phyloP scores from a whole-genome alignment of 2,329 filamentous ascomycete genomes.

The Talaromyces verruculosus region DNA sequence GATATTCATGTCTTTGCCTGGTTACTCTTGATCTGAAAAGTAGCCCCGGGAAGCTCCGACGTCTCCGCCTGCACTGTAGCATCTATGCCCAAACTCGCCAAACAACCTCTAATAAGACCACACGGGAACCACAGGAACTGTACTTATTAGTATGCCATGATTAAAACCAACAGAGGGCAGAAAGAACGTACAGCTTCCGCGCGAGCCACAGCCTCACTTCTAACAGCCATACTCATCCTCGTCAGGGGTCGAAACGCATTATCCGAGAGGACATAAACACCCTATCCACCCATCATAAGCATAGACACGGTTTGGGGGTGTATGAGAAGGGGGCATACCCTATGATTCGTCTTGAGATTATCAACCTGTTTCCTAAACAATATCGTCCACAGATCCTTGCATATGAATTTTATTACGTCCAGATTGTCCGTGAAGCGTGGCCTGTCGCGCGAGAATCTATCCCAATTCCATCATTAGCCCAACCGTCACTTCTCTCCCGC shows the following conservation, averaged over 20 bases:
- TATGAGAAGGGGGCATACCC: conserved; percentile 50
- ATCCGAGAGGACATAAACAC: conserved; percentile 94
- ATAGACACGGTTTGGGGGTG: not conserved
- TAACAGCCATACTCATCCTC: conserved; percentile 81
- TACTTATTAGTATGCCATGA: not conserved
- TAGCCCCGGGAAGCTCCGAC: conserved; percentile 78
- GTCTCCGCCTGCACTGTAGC: conserved; percentile 91
- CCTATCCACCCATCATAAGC: conserved; percentile 49
- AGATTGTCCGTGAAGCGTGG: conserved; percentile 89
- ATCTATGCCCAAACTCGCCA: conserved; percentile 86
- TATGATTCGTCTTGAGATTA: conserved; percentile 96
- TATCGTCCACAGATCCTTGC: conserved; percentile 95
- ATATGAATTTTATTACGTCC: conserved; percentile 96
- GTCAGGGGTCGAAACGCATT: conserved; percentile 84
- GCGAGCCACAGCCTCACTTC: conserved; percentile 68
- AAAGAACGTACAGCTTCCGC: conserved; percentile 67
- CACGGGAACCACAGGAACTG: conserved; percentile 97
- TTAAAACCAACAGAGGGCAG: not conserved
- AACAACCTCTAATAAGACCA: conserved; percentile 84
- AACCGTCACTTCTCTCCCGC: not conserved
- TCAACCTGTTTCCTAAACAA: conserved; percentile 97
- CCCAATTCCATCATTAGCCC: not conserved
- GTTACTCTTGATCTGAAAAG: conserved; percentile 92
- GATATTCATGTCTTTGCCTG: conserved; percentile 60
- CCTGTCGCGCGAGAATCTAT: conserved; percentile 58